A percentile compares a stretch with the other conserved stretches of the same genome.
Evolutionary conservation across 2,329 filamentous ascomycete genomes (phyloP).

Genomic region (Claviceps sp.): DNA sequence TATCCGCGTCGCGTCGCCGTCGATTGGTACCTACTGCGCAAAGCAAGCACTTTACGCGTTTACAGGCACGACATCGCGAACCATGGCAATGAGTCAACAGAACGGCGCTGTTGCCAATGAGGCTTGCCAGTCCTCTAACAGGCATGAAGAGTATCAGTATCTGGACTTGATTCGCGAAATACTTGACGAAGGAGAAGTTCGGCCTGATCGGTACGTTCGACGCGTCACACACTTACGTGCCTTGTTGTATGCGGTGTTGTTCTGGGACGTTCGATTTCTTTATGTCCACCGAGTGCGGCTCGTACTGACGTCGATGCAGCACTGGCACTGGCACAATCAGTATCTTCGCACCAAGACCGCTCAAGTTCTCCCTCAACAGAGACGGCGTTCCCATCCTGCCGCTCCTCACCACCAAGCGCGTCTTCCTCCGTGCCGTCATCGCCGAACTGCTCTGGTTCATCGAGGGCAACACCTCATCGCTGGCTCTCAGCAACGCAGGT

Average conservation of each 20-base stretch:
- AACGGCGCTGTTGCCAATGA: background rate
- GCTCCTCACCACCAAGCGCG: slow-evolving; percentile 92
- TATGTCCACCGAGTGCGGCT: background rate
- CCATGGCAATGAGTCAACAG: background rate
- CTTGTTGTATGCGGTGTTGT: background rate
- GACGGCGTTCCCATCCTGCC: slow-evolving; percentile 56
- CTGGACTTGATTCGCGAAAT: slow-evolving; percentile 80
- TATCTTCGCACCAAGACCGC: slow-evolving; percentile 72
- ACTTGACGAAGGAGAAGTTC: slow-evolving; percentile 68
- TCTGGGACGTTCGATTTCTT: background rate
- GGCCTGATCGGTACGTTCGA: slow-evolving; percentile 59
- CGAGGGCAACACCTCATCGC: slow-evolving; percentile 66
- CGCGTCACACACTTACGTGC: background rate
- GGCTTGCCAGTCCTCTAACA: background rate
- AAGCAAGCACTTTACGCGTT: slow-evolving; percentile 4
- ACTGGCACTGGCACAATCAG: slow-evolving; percentile 90
- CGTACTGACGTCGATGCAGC: slow-evolving; percentile 26
- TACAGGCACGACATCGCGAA: background rate
- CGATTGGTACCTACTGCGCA: background rate
- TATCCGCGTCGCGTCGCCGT: background rate
- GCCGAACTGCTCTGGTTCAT: slow-evolving; percentile 96
- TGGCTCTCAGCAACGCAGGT: slow-evolving; percentile 60
- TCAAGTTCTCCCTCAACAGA: slow-evolving; percentile 73
- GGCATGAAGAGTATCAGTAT: slow-evolving; percentile 88
- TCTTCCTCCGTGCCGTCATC: slow-evolving; percentile 81